Base-by-base conservation (phyloP, 495 filamentous ascomycete species). In the Penicillium parvum region DNA sequence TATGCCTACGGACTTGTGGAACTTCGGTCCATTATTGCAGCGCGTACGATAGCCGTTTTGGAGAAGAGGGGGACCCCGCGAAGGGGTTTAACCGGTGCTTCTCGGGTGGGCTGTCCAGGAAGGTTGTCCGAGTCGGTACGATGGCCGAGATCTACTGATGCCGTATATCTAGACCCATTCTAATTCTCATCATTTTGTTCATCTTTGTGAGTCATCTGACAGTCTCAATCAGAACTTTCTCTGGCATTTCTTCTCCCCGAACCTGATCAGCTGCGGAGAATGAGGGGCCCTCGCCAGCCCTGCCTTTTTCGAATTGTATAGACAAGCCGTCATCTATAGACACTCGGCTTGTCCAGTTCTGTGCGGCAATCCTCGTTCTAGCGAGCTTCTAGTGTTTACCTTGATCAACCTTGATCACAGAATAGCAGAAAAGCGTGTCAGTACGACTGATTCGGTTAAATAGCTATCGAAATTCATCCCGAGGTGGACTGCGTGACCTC, bases 21-120 rank as follows among this genome's bases (percentile, higher is more conserved):
- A 40, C 47, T 36, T 50, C 47, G 50, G 49, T n/a, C n/a, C n/a
- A 32, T 14, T 38, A 44, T 49, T 49, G 34, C 41, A 49, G 52
- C 55, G 52, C 41, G 15, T 53, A 35, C 34, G 28, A 39, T 47
- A 33, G 16, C 51, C 41, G 43, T 37, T 55, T 46, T 40, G 10
- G 40, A 45, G 32, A 45, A 48, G 35, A 32, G 32, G 38, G 38
- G 40, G 32, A 29, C 7, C 28, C 28, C 18, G 29, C 19, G 41
- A 29, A 47, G 37, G 29, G 40, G 29, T 43, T 54, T 51, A 48
- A 33, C 46, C 54, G 50, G 33, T 15, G 25, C 25, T 3, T 25
- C 15, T 17, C 9, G 15, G n/a, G n/a, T n/a, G n/a, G n/a, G n/a
- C n/a, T n/a, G n/a, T n/a, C n/a, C 8, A 41, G 19, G 50, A 12